Percentiles rank a stretch among this genome's conserved stretches.
Evolutionary conservation across 2,329 filamentous ascomycete genomes (phyloP).

Genomic region (Fusarium sp.): DNA sequence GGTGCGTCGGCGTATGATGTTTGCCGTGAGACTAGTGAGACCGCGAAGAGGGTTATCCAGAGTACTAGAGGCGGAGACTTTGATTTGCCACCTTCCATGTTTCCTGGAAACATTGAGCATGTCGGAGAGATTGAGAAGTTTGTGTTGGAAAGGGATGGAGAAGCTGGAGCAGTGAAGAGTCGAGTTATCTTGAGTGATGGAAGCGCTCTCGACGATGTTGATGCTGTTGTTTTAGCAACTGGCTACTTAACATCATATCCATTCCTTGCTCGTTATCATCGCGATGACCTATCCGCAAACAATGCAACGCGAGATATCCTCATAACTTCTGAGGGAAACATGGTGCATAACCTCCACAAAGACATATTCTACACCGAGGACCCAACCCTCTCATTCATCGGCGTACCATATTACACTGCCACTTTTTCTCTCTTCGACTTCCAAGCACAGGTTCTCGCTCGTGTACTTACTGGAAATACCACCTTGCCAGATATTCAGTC

Average conservation of each 20-base stretch:
- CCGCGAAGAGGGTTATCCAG: slow-evolving; percentile 54
- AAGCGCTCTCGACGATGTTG: slow-evolving; percentile 60
- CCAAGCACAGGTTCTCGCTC: slow-evolving; percentile 69
- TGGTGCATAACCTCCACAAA: slow-evolving; percentile 73
- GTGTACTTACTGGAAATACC: slow-evolving; percentile 62
- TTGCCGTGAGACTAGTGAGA: slow-evolving; percentile 49
- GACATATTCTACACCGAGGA: slow-evolving; percentile 78
- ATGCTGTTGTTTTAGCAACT: slow-evolving; percentile 71
- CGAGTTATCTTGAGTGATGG: slow-evolving; percentile 64
- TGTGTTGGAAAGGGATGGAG: slow-evolving; percentile 19
- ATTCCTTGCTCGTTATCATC: slow-evolving; percentile 64
- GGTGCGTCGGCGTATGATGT: slow-evolving; percentile 56
- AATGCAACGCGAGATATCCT: slow-evolving; percentile 63
- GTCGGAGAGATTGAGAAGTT: slow-evolving; percentile 62
- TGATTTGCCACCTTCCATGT: slow-evolving; percentile 62
- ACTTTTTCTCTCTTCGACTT: slow-evolving; percentile 78
- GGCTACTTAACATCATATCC: slow-evolving; percentile 75
- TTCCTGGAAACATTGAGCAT: slow-evolving; percentile 63
- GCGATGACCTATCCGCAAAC: slow-evolving; percentile 49
- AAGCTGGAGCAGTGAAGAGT: slow-evolving; percentile 53
- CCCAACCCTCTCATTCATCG: slow-evolving; percentile 70
- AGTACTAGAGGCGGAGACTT: slow-evolving; percentile 67
- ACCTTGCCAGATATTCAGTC: neutral
- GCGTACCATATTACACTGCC: slow-evolving; percentile 71
- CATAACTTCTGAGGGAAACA: slow-evolving; percentile 69